Evolutionary conservation across 805 yeast species (phyloP).

Genomic region (Saccharomycopsis microspora): DNA sequence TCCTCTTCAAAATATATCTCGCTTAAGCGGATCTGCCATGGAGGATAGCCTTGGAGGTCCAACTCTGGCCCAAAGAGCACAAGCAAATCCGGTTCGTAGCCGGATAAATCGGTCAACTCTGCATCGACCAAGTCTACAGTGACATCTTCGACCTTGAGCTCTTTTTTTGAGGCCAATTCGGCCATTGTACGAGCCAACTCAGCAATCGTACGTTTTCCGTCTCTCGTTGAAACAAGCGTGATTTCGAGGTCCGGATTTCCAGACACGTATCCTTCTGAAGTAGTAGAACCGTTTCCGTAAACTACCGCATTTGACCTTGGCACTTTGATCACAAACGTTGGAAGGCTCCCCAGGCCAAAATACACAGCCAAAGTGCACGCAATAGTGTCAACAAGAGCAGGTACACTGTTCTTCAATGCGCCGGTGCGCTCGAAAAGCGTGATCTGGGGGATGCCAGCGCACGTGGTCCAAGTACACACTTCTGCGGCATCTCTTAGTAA

Average conservation of each 20-base stretch:
- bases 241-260: slow-evolving; percentile 35
- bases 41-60: slow-evolving; percentile 91
- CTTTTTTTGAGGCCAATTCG: slow-evolving; percentile 52
- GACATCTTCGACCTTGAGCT: slow-evolving; percentile 53
- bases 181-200: slow-evolving; percentile 82
- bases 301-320: slow-evolving; percentile 54
- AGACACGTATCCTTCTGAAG: not conserved
- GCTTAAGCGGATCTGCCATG: slow-evolving; percentile 90
- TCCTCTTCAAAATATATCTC: slow-evolving; percentile 90
- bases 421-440: slow-evolving; percentile 78
- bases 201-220: slow-evolving; percentile 85
- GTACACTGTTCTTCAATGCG: slow-evolving; percentile 33
- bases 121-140: slow-evolving; percentile 66
- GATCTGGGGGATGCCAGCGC: slow-evolving; percentile 69
- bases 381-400: slow-evolving; percentile 46
- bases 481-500: slow-evolving; percentile 69
- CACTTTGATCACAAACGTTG: slow-evolving; percentile 47
- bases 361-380: slow-evolving; percentile 50
- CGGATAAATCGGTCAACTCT: slow-evolving; percentile 63
- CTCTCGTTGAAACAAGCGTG: slow-evolving; percentile 57
- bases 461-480: slow-evolving; percentile 75
- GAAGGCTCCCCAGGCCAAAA: slow-evolving; percentile 62
- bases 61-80: slow-evolving; percentile 77
- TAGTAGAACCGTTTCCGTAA: slow-evolving; percentile 24
- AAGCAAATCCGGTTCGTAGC: slow-evolving; percentile 87